A percentile compares a stretch with the other conserved stretches of the same genome.
Conservation (phyloP, 2,329 filamentous ascomycete species). For the Cucurbitaria berberidis region DNA sequence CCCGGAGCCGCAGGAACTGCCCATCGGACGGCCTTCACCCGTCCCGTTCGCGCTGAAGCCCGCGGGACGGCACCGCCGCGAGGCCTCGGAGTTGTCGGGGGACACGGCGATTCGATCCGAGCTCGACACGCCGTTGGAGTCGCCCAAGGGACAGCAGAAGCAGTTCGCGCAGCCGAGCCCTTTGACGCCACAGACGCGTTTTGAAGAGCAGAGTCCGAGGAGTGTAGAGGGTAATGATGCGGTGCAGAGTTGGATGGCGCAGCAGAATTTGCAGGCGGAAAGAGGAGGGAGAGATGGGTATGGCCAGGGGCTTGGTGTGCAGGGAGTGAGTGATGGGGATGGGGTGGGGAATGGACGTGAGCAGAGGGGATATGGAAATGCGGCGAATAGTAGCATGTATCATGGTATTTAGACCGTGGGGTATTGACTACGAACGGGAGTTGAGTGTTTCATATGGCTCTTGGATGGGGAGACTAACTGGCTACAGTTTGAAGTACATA, state of each 20-base stretch:
- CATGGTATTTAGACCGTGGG: background rate
- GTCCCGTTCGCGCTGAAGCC: background rate
- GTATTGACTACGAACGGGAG: too few species aligned
- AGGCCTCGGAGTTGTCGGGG: conserved; percentile 12
- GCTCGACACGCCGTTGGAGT: conserved; percentile 4
- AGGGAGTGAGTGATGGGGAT: background rate
- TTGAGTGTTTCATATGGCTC: too few species aligned
- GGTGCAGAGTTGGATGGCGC: background rate
- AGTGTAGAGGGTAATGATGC: background rate
- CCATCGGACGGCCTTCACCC: background rate
- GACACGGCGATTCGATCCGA: conserved; percentile 8
- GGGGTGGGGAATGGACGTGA: background rate
- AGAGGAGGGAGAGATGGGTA: background rate
- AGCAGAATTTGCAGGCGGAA: conserved; percentile 4
- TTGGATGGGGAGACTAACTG: too few species aligned
- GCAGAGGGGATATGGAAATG: background rate
- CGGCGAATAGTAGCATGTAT: background rate
- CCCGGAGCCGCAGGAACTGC: conserved; percentile 16
- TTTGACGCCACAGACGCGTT: background rate
- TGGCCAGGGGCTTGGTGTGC: background rate
- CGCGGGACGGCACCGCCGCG: background rate
- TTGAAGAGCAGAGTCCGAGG: background rate
- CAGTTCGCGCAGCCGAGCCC: background rate
- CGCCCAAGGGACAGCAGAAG: background rate
- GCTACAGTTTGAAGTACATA: too few species aligned